Conservation (phyloP, 2,329 filamentous ascomycete species). For the Sarocladiaceae sp. region DNA sequence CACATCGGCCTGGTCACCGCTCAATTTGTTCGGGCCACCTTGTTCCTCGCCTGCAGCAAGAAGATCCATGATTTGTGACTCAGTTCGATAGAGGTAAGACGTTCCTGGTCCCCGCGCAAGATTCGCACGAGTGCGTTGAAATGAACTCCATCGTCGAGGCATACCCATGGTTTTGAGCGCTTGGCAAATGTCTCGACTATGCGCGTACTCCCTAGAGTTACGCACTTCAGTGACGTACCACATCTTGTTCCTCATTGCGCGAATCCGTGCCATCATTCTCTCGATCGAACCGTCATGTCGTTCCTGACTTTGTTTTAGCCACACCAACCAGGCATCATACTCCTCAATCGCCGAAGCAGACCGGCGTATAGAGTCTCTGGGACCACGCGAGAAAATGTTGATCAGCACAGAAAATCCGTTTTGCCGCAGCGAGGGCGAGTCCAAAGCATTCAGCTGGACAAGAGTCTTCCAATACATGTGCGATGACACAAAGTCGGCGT, state of each 20-base stretch:
- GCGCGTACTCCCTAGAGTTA: constrained; percentile 83
- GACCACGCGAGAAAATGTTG: constrained; percentile 69
- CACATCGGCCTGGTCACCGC: constrained; percentile 89
- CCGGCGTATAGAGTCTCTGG: constrained; percentile 63
- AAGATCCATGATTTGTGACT: constrained; percentile 82
- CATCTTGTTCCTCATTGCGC: constrained; percentile 88
- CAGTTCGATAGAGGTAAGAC: constrained; percentile 73
- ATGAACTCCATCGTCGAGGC: constrained; percentile 51
- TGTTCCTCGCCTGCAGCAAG: constrained; percentile 79
- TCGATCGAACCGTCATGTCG: constrained; percentile 71
- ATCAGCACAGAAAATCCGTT: constrained; percentile 69
- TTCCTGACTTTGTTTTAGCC: constrained; percentile 78
- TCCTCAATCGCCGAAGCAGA: constrained; percentile 71
- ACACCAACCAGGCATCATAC: constrained; percentile 77
- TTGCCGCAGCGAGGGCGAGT: constrained; percentile 56
- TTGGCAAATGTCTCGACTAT: constrained; percentile 78
- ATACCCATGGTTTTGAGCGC: constrained; percentile 88
- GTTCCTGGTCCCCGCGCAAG: constrained; percentile 43
- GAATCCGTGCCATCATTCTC: constrained; percentile 68
- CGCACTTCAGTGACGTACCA: constrained; percentile 96
- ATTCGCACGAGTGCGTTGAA: constrained; percentile 45
- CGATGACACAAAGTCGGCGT: constrained; percentile 78
- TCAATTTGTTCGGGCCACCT: constrained; percentile 89
- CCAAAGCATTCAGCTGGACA: constrained; percentile 63
- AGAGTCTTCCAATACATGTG: constrained; percentile 84